phyloP scores from a whole-genome alignment of 208 protist species.

The Leishmania braziliensis region DNA sequence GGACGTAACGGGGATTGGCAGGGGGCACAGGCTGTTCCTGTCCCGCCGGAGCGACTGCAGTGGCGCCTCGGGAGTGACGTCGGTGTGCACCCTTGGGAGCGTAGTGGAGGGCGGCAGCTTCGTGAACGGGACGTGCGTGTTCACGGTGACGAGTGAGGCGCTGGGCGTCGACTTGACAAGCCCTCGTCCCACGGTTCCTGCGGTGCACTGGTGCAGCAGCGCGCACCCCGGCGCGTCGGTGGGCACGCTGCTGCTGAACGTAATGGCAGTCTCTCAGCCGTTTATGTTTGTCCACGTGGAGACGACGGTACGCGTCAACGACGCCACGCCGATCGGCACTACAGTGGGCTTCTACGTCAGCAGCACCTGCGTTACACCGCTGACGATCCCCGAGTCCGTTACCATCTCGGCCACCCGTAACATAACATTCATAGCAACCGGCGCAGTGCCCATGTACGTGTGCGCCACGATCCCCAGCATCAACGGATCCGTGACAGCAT shows the following conservation, averaged over 20 bases:
- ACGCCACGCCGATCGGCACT: neutral
- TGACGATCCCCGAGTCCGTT: neutral
- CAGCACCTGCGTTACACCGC: neutral
- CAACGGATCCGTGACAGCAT: neutral
- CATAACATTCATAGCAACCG: neutral
- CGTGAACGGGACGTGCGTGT: neutral
- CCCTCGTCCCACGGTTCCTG: neutral
- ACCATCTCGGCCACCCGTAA: neutral
- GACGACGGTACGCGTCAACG: neutral
- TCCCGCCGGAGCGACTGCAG: neutral
- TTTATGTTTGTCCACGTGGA: neutral
- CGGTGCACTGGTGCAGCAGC: constrained; percentile 6
- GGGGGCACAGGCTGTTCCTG: neutral
- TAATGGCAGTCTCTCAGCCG: neutral
- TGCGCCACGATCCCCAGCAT: constrained; percentile 3
- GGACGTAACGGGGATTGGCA: neutral
- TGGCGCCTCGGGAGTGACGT: neutral
- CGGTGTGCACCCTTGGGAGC: neutral
- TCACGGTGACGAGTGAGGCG: constrained; percentile 1
- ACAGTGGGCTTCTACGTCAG: neutral
- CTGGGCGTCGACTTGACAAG: neutral
- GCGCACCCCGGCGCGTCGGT: neutral
- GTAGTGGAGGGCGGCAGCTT: neutral
- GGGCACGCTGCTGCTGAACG: constrained; percentile 3
- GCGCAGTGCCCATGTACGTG: constrained; percentile 4